These are phyloP conservation scores for Colletotrichum sp. DNA, from an alignment of 2,329 filamentous ascomycete species.

Conservation along the genomic window DNA sequence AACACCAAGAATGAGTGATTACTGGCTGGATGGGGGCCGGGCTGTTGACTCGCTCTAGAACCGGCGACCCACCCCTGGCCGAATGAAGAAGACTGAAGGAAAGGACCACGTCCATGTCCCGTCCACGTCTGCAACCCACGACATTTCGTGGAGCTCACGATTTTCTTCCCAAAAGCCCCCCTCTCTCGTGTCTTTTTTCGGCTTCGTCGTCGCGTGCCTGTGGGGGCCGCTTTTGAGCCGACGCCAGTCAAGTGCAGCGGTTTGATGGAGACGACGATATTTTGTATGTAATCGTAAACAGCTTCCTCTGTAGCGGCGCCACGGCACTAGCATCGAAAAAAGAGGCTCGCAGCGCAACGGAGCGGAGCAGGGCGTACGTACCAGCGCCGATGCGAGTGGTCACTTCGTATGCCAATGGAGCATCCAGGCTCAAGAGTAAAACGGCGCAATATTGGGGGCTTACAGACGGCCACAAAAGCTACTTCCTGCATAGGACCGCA, in stretches of 20 bases:
- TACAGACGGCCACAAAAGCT: not conserved
- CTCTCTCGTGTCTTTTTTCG: not conserved
- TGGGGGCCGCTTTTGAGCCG: not conserved
- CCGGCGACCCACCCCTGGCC: not conserved
- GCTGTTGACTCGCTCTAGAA: constrained; percentile 21
- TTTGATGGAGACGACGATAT: constrained; percentile 13
- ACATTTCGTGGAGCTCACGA: not conserved
- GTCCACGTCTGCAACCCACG: not conserved
- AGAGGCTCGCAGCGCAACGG: not conserved
- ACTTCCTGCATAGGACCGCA: not conserved
- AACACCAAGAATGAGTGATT: not conserved
- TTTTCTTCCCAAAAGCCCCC: not conserved
- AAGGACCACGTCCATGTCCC: not conserved
- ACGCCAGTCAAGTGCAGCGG: not conserved
- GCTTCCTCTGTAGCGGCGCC: not conserved
- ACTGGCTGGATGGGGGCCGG: not conserved
- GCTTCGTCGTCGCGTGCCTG: constrained; percentile 11
- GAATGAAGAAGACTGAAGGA: not conserved
- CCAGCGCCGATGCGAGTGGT: not conserved
- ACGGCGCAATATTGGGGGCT: not conserved
- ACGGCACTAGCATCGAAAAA: not conserved
- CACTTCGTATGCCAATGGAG: not conserved
- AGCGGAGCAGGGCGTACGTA: not conserved
- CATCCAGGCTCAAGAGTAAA: not conserved
- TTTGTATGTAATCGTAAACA: constrained; percentile 10